Evolutionary conservation across 2,329 filamentous ascomycete species (phyloP).

Genomic region (Aspergillus melleus): DNA sequence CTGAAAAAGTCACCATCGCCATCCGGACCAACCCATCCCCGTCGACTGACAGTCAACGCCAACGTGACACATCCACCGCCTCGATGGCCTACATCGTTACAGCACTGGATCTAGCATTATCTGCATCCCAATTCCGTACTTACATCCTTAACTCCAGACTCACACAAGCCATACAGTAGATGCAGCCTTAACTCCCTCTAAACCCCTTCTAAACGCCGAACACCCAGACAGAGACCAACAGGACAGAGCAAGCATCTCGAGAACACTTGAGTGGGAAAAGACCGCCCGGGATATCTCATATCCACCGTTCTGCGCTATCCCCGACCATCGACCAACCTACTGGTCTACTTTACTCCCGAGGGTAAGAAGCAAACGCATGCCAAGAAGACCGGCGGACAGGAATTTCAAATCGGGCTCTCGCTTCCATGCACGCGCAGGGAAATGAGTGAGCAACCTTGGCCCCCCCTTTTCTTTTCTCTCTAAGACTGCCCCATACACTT

Average conservation of each 20-base stretch:
- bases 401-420: constrained; percentile 5
- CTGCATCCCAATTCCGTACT: no score
- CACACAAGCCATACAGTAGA: not conserved
- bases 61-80: not conserved
- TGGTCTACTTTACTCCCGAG: not conserved
- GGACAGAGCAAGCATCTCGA: no score
- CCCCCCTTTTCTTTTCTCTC: not conserved
- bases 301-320: not conserved
- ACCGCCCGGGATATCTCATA: not conserved
- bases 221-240: not conserved
- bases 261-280: no score
- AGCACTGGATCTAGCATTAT: not conserved
- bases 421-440: constrained; percentile 1
- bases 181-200: not conserved
- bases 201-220: not conserved
- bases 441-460: not conserved
- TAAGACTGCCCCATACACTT: not conserved
- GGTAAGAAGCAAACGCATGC: constrained; percentile 1
- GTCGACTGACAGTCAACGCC: not conserved
- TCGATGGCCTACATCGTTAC: not conserved
- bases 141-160: not conserved
- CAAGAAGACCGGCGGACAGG: not conserved
- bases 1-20: not conserved
- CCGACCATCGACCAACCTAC: not conserved
- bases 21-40: not conserved